Percentiles rank a stretch among this genome's conserved stretches.
These are phyloP conservation scores for Cyclotella atomus DNA, from an alignment of 108 stramenopile species.

Conservation along the genomic window DNA sequence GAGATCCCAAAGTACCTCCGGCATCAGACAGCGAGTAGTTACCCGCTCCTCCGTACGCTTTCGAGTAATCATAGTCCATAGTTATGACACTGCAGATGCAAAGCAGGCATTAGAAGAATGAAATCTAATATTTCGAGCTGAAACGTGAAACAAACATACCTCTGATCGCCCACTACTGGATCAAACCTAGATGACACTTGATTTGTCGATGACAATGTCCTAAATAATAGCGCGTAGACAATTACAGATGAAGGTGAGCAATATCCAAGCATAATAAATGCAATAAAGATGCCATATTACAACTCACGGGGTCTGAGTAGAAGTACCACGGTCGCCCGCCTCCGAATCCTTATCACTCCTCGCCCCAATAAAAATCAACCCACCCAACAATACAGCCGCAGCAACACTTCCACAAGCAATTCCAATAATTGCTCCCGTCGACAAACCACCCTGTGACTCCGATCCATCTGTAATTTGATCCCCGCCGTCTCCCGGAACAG, in stretches of 20 bases:
- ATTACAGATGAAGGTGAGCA: background rate
- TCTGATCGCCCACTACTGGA: constrained; percentile 66
- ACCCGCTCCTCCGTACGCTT: constrained; percentile 79
- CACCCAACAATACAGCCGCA: constrained; percentile 31
- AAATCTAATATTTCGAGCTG: background rate
- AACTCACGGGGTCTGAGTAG: constrained; percentile 21
- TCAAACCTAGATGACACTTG: constrained; percentile 16
- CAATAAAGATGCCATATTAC: background rate
- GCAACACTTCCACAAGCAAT: constrained; percentile 67
- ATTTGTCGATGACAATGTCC: constrained; percentile 15
- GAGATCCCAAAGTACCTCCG: constrained; percentile 80
- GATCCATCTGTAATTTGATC: background rate
- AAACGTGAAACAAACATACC: constrained; percentile 36
- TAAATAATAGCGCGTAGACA: background rate
- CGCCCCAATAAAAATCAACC: constrained; percentile 21
- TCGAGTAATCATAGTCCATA: constrained; percentile 87
- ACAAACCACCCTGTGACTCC: constrained; percentile 11
- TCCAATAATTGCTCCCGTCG: constrained; percentile 52
- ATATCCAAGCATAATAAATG: background rate
- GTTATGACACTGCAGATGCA: constrained; percentile 68
- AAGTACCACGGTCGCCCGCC: constrained; percentile 8
- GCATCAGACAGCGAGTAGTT: constrained; percentile 73
- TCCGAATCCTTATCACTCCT: constrained; percentile 38
- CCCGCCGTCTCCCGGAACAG: constrained; percentile 7
- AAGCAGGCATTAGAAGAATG: background rate